A percentile compares a stretch with the other conserved stretches of the same genome.
These are phyloP conservation scores for Gamarada debralockiae DNA, from an alignment of 495 filamentous ascomycete genomes.

Conservation along the genomic window DNA sequence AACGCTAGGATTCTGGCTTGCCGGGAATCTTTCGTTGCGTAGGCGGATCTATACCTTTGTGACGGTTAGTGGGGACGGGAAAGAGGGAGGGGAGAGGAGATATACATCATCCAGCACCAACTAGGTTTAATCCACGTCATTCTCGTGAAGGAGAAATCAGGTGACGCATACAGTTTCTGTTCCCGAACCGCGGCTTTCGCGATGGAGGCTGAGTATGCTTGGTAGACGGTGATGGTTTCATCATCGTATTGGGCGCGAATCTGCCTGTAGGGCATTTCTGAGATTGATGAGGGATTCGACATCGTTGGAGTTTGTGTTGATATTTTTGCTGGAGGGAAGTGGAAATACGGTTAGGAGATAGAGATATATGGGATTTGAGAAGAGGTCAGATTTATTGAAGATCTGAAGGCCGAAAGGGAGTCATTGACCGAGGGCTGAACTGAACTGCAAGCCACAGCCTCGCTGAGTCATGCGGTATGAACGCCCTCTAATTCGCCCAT, in stretches of 20 bases:
- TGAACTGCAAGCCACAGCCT: too few relatives aligned
- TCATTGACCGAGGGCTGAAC: too few relatives aligned
- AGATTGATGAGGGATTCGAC: not conserved
- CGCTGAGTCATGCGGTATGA: too few relatives aligned
- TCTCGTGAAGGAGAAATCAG: slow-evolving; percentile 44
- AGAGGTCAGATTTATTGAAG: not conserved
- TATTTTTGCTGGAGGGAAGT: too few relatives aligned
- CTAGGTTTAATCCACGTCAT: slow-evolving; percentile 70
- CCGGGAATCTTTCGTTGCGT: slow-evolving; percentile 42
- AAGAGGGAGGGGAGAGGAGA: not conserved
- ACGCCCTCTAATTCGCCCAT: too few relatives aligned
- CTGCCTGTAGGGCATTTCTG: slow-evolving; percentile 40
- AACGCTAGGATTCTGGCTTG: slow-evolving; percentile 54
- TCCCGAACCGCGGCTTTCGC: slow-evolving; percentile 46
- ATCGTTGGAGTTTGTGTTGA: too few relatives aligned
- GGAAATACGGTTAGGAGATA: too few relatives aligned
- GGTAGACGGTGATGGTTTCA: slow-evolving; percentile 56
- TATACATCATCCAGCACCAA: slow-evolving; percentile 64
- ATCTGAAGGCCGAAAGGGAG: too few relatives aligned
- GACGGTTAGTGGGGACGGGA: not conserved
- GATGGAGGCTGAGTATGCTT: slow-evolving; percentile 54
- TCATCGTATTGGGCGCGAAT: slow-evolving; percentile 48
- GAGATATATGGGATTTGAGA: too few relatives aligned
- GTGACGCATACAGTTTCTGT: slow-evolving; percentile 48
- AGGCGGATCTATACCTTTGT: slow-evolving; percentile 43